Evolutionary conservation across 306 rosid species (phyloP).

Genomic region (Pyrus communis): DNA sequence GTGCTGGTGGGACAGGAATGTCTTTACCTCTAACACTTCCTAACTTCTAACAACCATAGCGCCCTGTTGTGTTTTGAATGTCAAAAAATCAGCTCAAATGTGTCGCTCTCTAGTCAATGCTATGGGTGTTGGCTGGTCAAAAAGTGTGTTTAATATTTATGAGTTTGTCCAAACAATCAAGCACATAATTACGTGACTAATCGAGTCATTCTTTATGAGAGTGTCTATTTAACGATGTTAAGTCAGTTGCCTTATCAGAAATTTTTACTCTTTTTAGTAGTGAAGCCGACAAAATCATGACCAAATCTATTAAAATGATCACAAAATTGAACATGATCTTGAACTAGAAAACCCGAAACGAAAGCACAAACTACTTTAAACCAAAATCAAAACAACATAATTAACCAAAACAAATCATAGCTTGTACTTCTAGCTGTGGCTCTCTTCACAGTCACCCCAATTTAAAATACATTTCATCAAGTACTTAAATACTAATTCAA

Average conservation of each 20-base stretch:
- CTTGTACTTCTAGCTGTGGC: not conserved
- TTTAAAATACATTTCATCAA: not conserved
- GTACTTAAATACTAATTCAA: not conserved
- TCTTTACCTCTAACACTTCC: not conserved
- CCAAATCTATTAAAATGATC: not conserved
- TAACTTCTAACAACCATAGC: not conserved
- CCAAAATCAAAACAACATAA: constrained; percentile 7
- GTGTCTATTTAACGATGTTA: too few species aligned
- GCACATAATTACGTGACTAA: not conserved
- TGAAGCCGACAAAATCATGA: not conserved
- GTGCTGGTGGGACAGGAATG: not conserved
- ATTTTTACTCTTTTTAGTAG: not conserved
- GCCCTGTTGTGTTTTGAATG: not conserved
- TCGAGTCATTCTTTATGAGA: too few species aligned
- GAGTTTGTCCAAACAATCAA: not conserved
- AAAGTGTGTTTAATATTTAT: not conserved
- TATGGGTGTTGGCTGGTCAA: not conserved
- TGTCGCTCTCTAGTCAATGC: not conserved
- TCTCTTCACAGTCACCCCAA: not conserved
- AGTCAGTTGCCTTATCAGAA: too few species aligned
- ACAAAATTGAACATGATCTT: too few species aligned
- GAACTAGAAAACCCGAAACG: not conserved
- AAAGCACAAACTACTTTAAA: constrained; percentile 4
- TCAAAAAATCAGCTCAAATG: not conserved
- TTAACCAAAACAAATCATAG: not conserved